Percentiles rank a stretch among this genome's conserved stretches.
phyloP scores from a whole-genome alignment of 169 alveolate genomes.

The Cystoisospora suis region DNA sequence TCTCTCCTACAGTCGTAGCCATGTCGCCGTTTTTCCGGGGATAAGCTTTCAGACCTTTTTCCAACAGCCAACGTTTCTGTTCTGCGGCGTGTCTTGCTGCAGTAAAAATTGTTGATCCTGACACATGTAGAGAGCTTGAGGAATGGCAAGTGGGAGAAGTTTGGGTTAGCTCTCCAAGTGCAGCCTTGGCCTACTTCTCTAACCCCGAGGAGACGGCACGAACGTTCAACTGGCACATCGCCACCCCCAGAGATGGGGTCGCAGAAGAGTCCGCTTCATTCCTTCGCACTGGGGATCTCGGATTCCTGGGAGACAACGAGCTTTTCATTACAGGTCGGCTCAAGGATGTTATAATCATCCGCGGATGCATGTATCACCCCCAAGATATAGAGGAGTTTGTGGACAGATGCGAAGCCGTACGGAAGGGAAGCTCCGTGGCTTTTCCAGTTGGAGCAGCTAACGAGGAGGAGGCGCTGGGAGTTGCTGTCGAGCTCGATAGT shows the following conservation, averaged over 20 bases:
- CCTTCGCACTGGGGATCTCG: constrained; percentile 74
- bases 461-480: constrained; percentile 64
- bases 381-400: constrained; percentile 72
- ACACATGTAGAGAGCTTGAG: constrained; percentile 58
- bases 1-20: too few species aligned
- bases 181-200: constrained; percentile 67
- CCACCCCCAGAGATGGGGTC: constrained; percentile 14
- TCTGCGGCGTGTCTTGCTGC: background rate
- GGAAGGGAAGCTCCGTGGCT: constrained; percentile 72
- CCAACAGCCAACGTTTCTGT: background rate
- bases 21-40: too few species aligned
- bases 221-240: constrained; percentile 49
- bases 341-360: constrained; percentile 69
- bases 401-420: constrained; percentile 52
- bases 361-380: constrained; percentile 73
- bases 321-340: constrained; percentile 71
- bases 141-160: constrained; percentile 69
- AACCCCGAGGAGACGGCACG: constrained; percentile 63
- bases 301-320: constrained; percentile 62
- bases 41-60: background rate
- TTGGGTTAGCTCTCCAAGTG: constrained; percentile 68
- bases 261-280: background rate
- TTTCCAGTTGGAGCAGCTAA: constrained; percentile 57
- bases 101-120: constrained; percentile 66
- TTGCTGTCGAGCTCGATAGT: constrained; percentile 68